Conservation (phyloP, 441 rosid species). For the Viola pubescens region DNA sequence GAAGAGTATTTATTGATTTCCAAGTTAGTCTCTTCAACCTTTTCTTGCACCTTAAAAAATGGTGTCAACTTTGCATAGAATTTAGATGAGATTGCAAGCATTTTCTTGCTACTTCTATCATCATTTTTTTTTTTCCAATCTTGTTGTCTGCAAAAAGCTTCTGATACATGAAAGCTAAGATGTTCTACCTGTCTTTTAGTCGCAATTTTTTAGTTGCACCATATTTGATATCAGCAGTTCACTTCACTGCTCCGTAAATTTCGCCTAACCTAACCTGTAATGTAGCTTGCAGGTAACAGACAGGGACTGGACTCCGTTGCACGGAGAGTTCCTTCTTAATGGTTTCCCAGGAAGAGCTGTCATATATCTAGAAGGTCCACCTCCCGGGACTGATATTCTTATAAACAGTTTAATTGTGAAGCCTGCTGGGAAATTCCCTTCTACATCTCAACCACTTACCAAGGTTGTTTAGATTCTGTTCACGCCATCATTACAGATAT, state of each 20-base stretch:
- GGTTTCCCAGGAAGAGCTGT: constrained; percentile 50
- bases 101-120: background rate
- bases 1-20: constrained; percentile 63
- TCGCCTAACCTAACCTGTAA: background rate
- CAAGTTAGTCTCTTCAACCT: constrained; percentile 21
- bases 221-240: background rate
- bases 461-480: constrained; percentile 38
- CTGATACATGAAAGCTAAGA: too few species aligned
- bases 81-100: background rate
- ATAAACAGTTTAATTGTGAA: constrained; percentile 46
- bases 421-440: constrained; percentile 55
- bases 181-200: background rate
- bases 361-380: constrained; percentile 76
- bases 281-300: constrained; percentile 63
- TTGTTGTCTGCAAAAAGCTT: background rate
- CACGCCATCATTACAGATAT: background rate
- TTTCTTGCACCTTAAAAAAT: background rate
- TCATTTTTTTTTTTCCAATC: background rate
- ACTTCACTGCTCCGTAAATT: background rate
- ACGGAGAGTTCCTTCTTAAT: constrained; percentile 68
- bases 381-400: constrained; percentile 72
- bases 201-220: background rate
- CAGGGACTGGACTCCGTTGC: constrained; percentile 59
- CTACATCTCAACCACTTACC: constrained; percentile 47
- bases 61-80: too few species aligned